Conservation (phyloP, 192 early-diverging fungal species). For the Coemansia interrupta region DNA sequence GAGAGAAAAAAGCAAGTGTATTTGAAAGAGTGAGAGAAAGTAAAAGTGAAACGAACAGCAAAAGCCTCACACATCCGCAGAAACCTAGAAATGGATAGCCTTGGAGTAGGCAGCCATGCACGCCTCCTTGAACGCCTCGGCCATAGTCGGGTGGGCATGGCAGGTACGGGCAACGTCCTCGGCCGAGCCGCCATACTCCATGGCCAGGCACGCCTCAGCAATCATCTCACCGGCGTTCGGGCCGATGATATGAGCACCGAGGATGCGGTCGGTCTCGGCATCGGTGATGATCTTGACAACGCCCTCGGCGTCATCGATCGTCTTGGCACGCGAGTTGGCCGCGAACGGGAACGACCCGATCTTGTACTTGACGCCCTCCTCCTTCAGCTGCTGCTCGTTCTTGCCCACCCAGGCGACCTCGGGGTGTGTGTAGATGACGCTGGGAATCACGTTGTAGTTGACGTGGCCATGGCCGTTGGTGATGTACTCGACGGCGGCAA, state of each 20-base stretch:
- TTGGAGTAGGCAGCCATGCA: slow-evolving; percentile 86
- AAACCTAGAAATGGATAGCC: slow-evolving; percentile 67
- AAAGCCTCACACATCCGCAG: neutral
- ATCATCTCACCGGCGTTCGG: slow-evolving; percentile 99
- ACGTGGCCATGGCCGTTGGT: slow-evolving; percentile 91
- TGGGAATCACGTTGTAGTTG: slow-evolving; percentile 97
- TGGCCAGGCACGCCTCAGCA: slow-evolving; percentile 92
- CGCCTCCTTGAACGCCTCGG: slow-evolving; percentile 98
- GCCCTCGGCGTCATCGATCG: slow-evolving; percentile 91
- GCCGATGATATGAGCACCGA: slow-evolving; percentile 98
- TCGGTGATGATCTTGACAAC: slow-evolving; percentile 96
- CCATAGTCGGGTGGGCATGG: slow-evolving; percentile 95
- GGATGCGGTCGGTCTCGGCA: slow-evolving; percentile 89
- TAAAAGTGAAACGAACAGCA: neutral
- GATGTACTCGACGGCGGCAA: slow-evolving; percentile 94
- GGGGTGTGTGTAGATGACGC: slow-evolving; percentile 97
- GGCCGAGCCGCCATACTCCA: slow-evolving; percentile 97
- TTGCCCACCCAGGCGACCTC: slow-evolving; percentile 99
- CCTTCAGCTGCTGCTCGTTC: slow-evolving; percentile 92
- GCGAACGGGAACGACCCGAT: slow-evolving; percentile 91
- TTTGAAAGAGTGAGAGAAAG: neutral
- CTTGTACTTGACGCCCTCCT: slow-evolving; percentile 80
- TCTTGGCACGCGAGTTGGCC: slow-evolving; percentile 97
- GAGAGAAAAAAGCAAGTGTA: neutral
- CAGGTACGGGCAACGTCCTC: slow-evolving; percentile 97